phyloP scores from a whole-genome alignment of 2,329 filamentous ascomycete genomes.

The Monosporascus sp. region DNA sequence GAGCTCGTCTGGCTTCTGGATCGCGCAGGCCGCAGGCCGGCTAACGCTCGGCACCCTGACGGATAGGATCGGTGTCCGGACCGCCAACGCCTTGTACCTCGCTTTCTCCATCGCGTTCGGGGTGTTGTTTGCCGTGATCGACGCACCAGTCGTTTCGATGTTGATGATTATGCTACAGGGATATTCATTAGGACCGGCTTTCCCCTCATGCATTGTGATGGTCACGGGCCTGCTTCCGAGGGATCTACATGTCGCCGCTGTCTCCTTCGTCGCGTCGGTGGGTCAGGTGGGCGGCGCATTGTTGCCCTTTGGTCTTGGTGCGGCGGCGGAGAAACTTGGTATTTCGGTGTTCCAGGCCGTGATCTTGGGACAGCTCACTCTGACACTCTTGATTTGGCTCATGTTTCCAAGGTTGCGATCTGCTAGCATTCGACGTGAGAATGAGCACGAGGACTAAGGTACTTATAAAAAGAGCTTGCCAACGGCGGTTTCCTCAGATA shows the following conservation, averaged over 20 bases:
- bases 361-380: slow-evolving; percentile 13
- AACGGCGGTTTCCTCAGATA: too few species aligned
- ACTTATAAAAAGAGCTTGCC: not conserved
- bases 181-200: slow-evolving; percentile 36
- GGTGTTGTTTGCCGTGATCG: slow-evolving; percentile 12
- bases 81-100: slow-evolving; percentile 22
- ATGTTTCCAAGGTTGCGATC: slow-evolving; percentile 10
- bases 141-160: slow-evolving; percentile 20
- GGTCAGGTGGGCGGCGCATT: slow-evolving; percentile 40
- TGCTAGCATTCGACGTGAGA: not conserved
- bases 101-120: slow-evolving; percentile 14
- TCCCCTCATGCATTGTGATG: slow-evolving; percentile 35
- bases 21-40: slow-evolving; percentile 38
- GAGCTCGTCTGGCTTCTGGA: slow-evolving; percentile 39
- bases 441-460: not conserved
- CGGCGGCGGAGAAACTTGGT: slow-evolving; percentile 31
- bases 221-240: slow-evolving; percentile 31
- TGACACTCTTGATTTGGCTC: slow-evolving; percentile 11
- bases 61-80: slow-evolving; percentile 23
- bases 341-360: slow-evolving; percentile 32
- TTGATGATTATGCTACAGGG: slow-evolving; percentile 29
- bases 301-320: slow-evolving; percentile 39
- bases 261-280: slow-evolving; percentile 38
- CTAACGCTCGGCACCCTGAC: slow-evolving; percentile 27
- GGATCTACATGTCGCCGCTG: slow-evolving; percentile 36